phyloP scores from a whole-genome alignment of 1,284 basidiomycete genomes.

The Puccinia novopanici region DNA sequence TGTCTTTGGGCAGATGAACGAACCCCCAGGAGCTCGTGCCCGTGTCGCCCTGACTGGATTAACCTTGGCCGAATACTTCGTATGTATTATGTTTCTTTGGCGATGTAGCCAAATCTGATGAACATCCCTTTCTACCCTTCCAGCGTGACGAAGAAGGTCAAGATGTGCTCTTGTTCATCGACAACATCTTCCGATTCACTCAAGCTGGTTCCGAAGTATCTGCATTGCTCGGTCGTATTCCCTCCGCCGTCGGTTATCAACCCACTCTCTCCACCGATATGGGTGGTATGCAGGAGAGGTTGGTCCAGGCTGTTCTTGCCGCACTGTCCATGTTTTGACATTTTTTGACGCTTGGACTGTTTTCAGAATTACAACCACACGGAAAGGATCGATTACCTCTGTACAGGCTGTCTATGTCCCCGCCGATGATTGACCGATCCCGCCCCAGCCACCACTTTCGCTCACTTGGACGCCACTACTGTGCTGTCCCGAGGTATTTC shows the following conservation, averaged over 20 bases:
- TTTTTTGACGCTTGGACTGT: not conserved
- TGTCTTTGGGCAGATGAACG: conserved; percentile 99
- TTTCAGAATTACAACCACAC: conserved; percentile 96
- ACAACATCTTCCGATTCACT: conserved; percentile 99
- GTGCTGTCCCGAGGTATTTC: conserved; percentile 98
- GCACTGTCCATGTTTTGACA: no score
- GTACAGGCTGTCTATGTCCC: conserved; percentile 99
- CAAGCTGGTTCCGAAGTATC: conserved; percentile 99
- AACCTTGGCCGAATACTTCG: conserved; percentile 99
- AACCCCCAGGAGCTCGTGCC: conserved; percentile 99
- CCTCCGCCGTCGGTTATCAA: conserved; percentile 99
- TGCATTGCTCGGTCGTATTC: conserved; percentile 98
- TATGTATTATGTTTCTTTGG: not conserved
- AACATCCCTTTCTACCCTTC: not conserved
- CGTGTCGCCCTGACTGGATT: conserved; percentile 98
- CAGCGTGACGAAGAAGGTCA: conserved; percentile 97
- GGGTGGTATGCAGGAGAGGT: conserved; percentile 88
- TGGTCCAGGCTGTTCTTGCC: conserved; percentile 63
- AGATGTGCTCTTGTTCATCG: conserved; percentile 99
- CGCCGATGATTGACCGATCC: conserved; percentile 99
- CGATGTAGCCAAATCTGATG: not conserved
- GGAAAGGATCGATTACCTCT: conserved; percentile 99
- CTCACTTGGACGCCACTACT: conserved; percentile 99
- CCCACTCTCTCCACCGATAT: conserved; percentile 98
- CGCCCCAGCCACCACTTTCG: conserved; percentile 97